These are phyloP conservation scores for Crithidia bombi DNA, from an alignment of 208 protist genomes.

Conservation along the genomic window DNA sequence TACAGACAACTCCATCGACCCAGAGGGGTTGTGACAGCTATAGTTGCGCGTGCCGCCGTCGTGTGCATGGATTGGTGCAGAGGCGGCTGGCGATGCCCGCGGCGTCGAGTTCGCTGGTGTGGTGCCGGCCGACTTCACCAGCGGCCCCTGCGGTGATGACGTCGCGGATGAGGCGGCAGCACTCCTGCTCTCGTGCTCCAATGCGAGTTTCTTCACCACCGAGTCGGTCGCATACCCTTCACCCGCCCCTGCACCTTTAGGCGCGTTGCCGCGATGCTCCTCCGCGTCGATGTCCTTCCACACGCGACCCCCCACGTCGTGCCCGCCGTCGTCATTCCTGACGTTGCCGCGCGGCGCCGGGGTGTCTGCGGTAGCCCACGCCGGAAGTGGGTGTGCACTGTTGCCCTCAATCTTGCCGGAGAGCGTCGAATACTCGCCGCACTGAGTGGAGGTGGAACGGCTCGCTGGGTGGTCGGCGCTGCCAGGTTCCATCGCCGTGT, in stretches of 20 bases:
- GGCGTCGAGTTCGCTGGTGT: background rate
- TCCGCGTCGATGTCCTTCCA: slow-evolving; percentile 13
- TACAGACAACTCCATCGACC: background rate
- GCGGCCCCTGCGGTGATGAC: slow-evolving; percentile 2
- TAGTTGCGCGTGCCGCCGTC: background rate
- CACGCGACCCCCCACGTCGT: background rate
- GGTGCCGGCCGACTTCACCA: background rate
- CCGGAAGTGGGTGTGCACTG: background rate
- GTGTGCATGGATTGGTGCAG: background rate
- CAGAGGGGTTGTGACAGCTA: background rate
- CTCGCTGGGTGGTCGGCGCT: background rate
- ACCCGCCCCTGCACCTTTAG: background rate
- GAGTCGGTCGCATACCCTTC: background rate
- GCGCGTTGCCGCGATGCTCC: background rate
- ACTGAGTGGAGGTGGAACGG: background rate
- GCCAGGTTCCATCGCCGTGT: background rate
- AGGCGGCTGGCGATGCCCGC: background rate
- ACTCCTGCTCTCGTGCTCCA: slow-evolving; percentile 11
- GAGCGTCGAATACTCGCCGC: slow-evolving; percentile 4
- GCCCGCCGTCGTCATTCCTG: background rate
- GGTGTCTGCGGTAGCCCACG: slow-evolving; percentile 8
- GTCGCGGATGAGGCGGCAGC: background rate
- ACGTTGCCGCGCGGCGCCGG: background rate
- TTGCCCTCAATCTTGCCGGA: slow-evolving; percentile 1
- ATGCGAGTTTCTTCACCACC: slow-evolving; percentile 12